Evolutionary conservation across 2,329 filamentous ascomycete species (phyloP).

Genomic region (Epichloe amarillans): DNA sequence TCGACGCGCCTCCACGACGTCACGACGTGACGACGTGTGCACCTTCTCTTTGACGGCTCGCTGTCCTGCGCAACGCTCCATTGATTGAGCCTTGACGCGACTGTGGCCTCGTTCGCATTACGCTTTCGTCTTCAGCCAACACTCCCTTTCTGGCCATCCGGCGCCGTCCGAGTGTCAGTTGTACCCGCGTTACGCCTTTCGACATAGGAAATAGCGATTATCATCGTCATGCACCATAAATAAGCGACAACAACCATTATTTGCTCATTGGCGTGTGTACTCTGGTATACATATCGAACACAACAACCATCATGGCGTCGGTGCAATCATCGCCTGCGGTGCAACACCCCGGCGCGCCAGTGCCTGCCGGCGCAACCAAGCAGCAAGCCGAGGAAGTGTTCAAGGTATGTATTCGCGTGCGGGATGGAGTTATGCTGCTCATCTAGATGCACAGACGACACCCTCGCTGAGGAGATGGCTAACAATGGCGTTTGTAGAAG

Average conservation of each 20-base stretch:
- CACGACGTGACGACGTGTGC: slow-evolving; percentile 11
- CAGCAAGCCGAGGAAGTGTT: slow-evolving; percentile 67
- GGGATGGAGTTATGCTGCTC: neutral
- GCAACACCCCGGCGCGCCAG: slow-evolving; percentile 48
- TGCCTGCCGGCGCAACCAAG: slow-evolving; percentile 57
- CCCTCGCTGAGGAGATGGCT: neutral
- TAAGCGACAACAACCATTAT: slow-evolving; percentile 14
- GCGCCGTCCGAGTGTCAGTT: neutral
- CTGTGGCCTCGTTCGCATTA: slow-evolving; percentile 1
- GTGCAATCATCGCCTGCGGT: slow-evolving; percentile 60
- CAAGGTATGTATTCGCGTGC: slow-evolving; percentile 33
- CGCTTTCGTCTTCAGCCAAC: slow-evolving; percentile 1
- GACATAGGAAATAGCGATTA: slow-evolving; percentile 7
- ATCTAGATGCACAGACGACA: neutral
- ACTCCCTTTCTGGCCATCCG: slow-evolving; percentile 1
- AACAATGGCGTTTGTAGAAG: slow-evolving; percentile 41
- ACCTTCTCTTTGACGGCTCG: slow-evolving; percentile 10
- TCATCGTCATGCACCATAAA: slow-evolving; percentile 27
- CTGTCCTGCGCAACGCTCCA: slow-evolving; percentile 8
- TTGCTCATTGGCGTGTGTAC: slow-evolving; percentile 13
- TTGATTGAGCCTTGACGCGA: slow-evolving; percentile 14
- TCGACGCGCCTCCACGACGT: slow-evolving; percentile 17
- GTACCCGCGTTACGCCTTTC: slow-evolving; percentile 1
- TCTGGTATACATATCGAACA: slow-evolving; percentile 5
- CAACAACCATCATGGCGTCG: slow-evolving; percentile 54